These are phyloP conservation scores for Vitis cinerea DNA, from an alignment of 164 flowering plant genomes.

Conservation along the genomic window DNA sequence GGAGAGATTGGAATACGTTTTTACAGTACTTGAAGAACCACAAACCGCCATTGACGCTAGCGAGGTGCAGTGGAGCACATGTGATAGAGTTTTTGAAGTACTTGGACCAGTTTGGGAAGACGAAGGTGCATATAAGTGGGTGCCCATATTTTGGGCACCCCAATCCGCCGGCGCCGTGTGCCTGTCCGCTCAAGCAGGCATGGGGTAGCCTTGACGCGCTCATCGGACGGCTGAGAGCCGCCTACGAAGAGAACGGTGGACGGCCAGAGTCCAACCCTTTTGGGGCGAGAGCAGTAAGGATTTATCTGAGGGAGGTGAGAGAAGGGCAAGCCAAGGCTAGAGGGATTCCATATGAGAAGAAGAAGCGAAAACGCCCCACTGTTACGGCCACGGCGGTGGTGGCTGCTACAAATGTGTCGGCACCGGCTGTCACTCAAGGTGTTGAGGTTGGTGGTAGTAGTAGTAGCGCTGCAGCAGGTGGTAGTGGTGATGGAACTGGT, in stretches of 20 bases:
- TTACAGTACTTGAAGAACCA: constrained; percentile 68
- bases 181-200: constrained; percentile 69
- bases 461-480: not conserved
- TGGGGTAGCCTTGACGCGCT: constrained; percentile 81
- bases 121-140: constrained; percentile 52
- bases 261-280: constrained; percentile 71
- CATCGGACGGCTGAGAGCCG: constrained; percentile 73
- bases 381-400: constrained; percentile 13
- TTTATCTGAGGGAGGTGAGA: constrained; percentile 63
- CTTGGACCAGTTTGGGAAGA: constrained; percentile 75
- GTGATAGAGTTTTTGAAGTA: constrained; percentile 70
- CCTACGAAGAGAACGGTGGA: constrained; percentile 76
- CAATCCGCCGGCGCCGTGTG: constrained; percentile 65
- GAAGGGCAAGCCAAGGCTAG: constrained; percentile 66
- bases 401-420: constrained; percentile 10
- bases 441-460: constrained; percentile 10
- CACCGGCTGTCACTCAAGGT: not conserved
- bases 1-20: constrained; percentile 80
- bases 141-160: constrained; percentile 75
- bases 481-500: constrained; percentile 2
- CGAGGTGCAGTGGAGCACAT: constrained; percentile 71
- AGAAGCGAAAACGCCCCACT: constrained; percentile 51
- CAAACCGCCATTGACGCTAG: constrained; percentile 60
- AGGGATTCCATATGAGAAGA: constrained; percentile 77
- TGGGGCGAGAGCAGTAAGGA: constrained; percentile 63